These are phyloP conservation scores for Senecio squalidus DNA, from an alignment of 140 eudicot genomes.

Conservation along the genomic window DNA sequence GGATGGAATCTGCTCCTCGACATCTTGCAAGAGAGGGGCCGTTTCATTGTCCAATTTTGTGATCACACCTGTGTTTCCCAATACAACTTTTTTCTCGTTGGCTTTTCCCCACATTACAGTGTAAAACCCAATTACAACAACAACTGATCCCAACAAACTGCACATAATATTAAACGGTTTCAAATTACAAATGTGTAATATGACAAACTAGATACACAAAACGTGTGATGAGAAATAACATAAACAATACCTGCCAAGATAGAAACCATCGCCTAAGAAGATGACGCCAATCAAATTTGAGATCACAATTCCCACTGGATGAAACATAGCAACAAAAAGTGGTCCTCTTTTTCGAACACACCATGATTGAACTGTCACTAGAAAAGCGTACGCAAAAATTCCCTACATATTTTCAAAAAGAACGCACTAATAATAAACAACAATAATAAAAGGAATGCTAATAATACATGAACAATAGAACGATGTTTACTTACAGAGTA, in stretches of 20 bases:
- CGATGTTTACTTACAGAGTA: conserved; percentile 45
- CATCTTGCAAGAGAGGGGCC: conserved; percentile 50
- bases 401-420: conserved; percentile 38
- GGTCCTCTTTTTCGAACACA: conserved; percentile 75
- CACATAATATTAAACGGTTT: background rate
- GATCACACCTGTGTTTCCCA: conserved; percentile 5
- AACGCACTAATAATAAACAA: background rate
- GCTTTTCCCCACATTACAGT: conserved; percentile 61
- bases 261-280: conserved; percentile 58
- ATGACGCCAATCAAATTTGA: conserved; percentile 46
- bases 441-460: background rate
- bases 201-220: conserved; percentile 9
- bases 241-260: conserved; percentile 62
- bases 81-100: conserved; percentile 26
- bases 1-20: conserved; percentile 24
- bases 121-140: conserved; percentile 35
- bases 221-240: background rate
- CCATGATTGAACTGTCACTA: conserved; percentile 60
- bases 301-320: conserved; percentile 70
- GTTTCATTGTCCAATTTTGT: conserved; percentile 17
- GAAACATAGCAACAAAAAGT: conserved; percentile 68
- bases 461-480: background rate
- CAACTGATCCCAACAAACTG: conserved; percentile 46
- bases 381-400: conserved; percentile 67
- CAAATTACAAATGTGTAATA: background rate